Evolutionary conservation across 2,329 filamentous ascomycete genomes (phyloP), one percentile per base, ranked within the genome.

Genomic region (Escovopsis sp.): DNA sequence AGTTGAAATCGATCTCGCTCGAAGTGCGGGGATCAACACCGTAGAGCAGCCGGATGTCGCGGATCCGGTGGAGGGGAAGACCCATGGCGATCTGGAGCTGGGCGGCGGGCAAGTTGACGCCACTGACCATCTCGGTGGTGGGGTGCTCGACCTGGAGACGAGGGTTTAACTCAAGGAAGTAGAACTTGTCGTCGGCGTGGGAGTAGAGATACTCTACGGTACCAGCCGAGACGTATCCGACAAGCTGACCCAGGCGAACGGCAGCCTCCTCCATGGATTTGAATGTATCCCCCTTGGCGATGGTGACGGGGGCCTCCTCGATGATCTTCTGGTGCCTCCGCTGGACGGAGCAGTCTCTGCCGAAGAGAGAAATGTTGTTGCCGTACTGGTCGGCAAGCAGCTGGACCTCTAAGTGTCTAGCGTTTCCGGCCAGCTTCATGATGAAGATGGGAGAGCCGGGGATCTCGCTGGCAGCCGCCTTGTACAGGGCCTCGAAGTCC

Each of bases 1-100:
- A 98, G 56, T 94, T 82, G 51, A 96, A 98, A 60, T 98, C 90
- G 53, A 98, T 94, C 49, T 85, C 78, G 34, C 79, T 85, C 23
- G 76, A 64, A 12, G 81, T 79, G 60, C 86, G 84, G 43, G 88
- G 86, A 56, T 98, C 90, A 32, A 88, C 85, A 43, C 92, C 92
- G 58, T 98, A 98, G 39, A 98, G 70, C 43, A 98, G 70, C 52
- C 90, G 79, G 60, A 98, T 98, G 60, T 98, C 90, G 49, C 85
- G 79, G 52, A 98, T 90, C 52, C 88, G 76, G 68, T 96, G 86
- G 35, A 98, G 70, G 35, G 90, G 90, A 28, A 98, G 70, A 74
- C 90, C 90, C 90, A 98, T 98, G 53, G 90, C 90, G 64, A 98
- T 80, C 67, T 98, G 90, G 35, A 98, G 80, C 66, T 98, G 90